Percentiles rank a stretch among this genome's conserved stretches.
These are phyloP conservation scores for Saccharum officinarum DNA, from an alignment of 176 grass and related monocot genomes.

Conservation along the genomic window DNA sequence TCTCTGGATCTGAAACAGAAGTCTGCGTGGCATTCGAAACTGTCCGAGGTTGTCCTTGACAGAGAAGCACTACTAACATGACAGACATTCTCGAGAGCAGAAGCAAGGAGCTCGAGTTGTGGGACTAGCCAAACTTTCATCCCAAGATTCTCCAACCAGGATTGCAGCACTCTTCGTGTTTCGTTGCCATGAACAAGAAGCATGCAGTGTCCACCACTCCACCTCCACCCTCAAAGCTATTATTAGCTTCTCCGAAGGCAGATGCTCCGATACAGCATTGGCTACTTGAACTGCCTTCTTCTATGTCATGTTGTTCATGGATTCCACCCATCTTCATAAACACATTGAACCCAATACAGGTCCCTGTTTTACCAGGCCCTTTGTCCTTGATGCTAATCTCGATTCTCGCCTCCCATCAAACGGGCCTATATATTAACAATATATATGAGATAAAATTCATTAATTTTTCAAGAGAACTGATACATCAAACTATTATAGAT, in stretches of 20 bases:
- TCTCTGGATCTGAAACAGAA: conserved; percentile 40
- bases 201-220: conserved; percentile 56
- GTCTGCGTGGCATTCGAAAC: neutral
- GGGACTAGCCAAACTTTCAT: conserved; percentile 52
- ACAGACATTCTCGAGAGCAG: conserved; percentile 44
- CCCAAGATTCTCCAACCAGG: conserved; percentile 64
- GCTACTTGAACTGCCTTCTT: conserved; percentile 10
- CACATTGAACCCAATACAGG: conserved; percentile 73
- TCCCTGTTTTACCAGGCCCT: conserved; percentile 47
- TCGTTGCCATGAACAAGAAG: conserved; percentile 65
- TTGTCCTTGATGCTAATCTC: conserved; percentile 82
- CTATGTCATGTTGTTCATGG: conserved; percentile 6
- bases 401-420: conserved; percentile 85
- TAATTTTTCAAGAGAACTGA: too few species aligned
- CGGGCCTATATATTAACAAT: neutral
- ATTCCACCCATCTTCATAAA: conserved; percentile 37
- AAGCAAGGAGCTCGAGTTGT: conserved; percentile 31
- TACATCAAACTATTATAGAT: too few species aligned
- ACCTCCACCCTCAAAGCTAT: conserved; percentile 46
- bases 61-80: neutral
- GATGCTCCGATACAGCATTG: neutral
- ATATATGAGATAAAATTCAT: too few species aligned
- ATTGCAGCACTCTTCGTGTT: conserved; percentile 52
- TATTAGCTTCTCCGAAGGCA: conserved; percentile 9
- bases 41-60: neutral